Evolutionary conservation across 306 rosid species (phyloP), one percentile per base, ranked within the genome.

Genomic region (Datisca glomerata): DNA sequence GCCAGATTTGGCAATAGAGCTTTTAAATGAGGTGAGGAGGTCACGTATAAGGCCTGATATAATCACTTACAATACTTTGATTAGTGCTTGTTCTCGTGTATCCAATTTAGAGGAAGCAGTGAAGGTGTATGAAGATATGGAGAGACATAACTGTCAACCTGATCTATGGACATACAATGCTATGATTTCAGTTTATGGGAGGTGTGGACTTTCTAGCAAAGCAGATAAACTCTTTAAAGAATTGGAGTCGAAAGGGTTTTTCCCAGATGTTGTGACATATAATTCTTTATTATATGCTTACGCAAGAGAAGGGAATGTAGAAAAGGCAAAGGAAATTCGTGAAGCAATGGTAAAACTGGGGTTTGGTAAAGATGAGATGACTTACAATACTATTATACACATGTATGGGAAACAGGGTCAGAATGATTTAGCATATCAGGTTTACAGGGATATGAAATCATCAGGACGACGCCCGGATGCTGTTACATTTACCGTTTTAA

Each of bases 101-200:
- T 74, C 76, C 1, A 83, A 83, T 70, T 70, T 87, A 64, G 85
- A 79, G 57, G 87, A 87, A 51, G 97, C 97, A 0, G 23, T 60
- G 48, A 60, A 48, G 45, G 73, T 87, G 43, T 76, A 60, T 27
- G 6, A 36, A 23, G 93, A 87, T 32, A 76, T 87, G 97, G 85
- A 67, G 68, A 64, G 5, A 13, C 70, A 63, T 36, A 53, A 41
- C 27, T 83, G 89, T 59, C 97, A 67, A 29, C 94, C 97, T 37
- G 97, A 87, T 70, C 51, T 87, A 24, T 87, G 97, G 97, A 87
- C 97, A 47, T 87, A 87, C 50, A 87, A 87, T 72, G 89, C 93
- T 32, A 79, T 87, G 94, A 83, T 87, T 69, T 87, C 94, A 2
- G 93, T 87, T 8, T 83, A 60, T 49, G 97, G 97, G 40, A 74